Conservation (phyloP, 306 rosid species). For the Mimosa bimucronata region DNA sequence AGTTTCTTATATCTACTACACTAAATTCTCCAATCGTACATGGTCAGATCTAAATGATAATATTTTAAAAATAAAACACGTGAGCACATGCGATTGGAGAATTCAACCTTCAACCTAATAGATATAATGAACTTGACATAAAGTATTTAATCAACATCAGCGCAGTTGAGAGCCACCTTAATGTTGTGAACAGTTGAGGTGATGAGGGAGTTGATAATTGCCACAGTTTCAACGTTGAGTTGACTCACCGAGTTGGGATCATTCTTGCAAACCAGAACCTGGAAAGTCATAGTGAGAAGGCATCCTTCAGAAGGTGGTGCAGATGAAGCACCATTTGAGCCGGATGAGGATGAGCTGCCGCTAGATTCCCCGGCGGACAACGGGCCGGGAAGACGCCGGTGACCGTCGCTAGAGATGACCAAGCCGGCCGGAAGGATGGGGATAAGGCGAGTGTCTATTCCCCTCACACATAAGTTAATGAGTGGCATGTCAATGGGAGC, state of each 20-base stretch:
- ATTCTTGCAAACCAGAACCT: constrained; percentile 41
- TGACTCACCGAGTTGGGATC: neutral
- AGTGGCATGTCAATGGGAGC: constrained; percentile 50
- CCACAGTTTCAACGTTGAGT: constrained; percentile 45
- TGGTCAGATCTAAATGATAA: no score
- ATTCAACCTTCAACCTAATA: no score
- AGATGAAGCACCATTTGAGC: neutral
- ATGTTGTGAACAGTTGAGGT: constrained; percentile 54
- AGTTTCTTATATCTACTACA: no score
- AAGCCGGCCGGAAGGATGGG: constrained; percentile 73
- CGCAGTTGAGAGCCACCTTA: constrained; percentile 49
- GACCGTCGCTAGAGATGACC: constrained; percentile 54
- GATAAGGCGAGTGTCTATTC: constrained; percentile 50
- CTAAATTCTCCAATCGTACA: no score
- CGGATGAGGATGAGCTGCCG: neutral
- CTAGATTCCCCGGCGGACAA: neutral
- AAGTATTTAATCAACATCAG: constrained; percentile 10
- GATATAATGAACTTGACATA: no score
- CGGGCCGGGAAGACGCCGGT: neutral
- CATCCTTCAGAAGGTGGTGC: constrained; percentile 40
- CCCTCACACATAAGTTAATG: constrained; percentile 33
- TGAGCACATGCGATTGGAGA: no score
- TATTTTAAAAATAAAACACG: no score
- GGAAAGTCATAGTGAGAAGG: constrained; percentile 58
- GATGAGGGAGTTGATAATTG: constrained; percentile 44